A percentile compares a stretch with the other conserved stretches of the same genome.
Conservation (phyloP, 75 land plant genomes). For the Ceratopteris richardii region DNA sequence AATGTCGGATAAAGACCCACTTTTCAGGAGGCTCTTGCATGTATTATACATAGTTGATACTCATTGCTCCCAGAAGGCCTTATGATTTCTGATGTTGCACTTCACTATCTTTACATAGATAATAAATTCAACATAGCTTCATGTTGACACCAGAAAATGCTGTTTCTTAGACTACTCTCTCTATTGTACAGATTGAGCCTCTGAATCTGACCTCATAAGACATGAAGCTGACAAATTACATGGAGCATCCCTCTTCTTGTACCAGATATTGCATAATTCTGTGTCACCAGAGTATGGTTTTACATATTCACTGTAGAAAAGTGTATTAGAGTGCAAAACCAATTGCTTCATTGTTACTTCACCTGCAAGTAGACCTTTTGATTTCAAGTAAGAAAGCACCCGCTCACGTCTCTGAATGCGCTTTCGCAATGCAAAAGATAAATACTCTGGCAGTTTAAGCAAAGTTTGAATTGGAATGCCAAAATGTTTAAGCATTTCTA, state of each 20-base stretch:
- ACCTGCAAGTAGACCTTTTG: background rate
- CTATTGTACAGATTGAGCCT: too few relatives aligned
- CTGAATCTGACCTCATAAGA: too few relatives aligned
- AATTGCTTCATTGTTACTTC: background rate
- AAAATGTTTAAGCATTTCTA: background rate
- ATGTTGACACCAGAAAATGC: too few relatives aligned
- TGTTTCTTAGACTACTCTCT: too few relatives aligned
- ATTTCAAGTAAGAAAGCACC: constrained; percentile 1
- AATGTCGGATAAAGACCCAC: too few relatives aligned
- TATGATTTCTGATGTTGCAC: too few relatives aligned
- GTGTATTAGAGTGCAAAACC: background rate
- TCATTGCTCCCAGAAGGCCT: too few relatives aligned
- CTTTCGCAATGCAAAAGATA: constrained; percentile 2
- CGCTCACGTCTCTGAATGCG: background rate
- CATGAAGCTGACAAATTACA: too few relatives aligned
- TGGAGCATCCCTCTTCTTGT: background rate
- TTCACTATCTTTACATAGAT: too few relatives aligned
- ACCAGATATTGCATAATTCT: background rate
- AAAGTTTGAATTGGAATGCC: background rate
- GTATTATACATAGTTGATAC: too few relatives aligned
- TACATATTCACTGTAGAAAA: background rate
- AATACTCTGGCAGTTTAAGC: constrained; percentile 2
- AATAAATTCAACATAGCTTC: too few relatives aligned
- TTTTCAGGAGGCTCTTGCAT: too few relatives aligned
- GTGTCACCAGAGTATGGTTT: background rate